Evolutionary conservation across 2,329 filamentous ascomycete species (phyloP).

Genomic region (Venturia aucupariae): DNA sequence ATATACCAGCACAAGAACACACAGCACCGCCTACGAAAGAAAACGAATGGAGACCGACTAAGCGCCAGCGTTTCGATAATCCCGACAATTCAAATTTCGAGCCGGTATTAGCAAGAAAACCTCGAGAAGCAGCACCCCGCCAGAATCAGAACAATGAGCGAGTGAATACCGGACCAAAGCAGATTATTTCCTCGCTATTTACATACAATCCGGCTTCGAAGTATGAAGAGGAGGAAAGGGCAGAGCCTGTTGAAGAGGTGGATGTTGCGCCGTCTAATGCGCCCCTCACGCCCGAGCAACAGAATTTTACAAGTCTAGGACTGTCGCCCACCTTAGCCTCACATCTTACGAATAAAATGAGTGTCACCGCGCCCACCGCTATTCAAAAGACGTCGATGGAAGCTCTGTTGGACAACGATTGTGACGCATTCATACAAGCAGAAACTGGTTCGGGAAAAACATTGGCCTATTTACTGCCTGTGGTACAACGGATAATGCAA

Average conservation of each 20-base stretch:
- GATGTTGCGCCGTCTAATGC: constrained; percentile 77
- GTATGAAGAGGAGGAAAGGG: constrained; percentile 46
- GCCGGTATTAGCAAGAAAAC: neutral
- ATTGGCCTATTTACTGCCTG: constrained; percentile 84
- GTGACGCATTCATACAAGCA: constrained; percentile 91
- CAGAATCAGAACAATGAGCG: neutral
- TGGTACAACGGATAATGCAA: constrained; percentile 78
- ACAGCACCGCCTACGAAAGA: neutral
- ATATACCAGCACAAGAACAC: constrained; percentile 15
- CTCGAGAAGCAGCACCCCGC: neutral
- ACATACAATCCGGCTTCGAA: constrained; percentile 74
- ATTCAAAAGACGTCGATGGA: constrained; percentile 88
- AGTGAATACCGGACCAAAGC: constrained; percentile 35
- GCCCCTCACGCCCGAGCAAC: constrained; percentile 71
- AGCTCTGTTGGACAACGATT: constrained; percentile 68
- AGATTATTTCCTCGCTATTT: constrained; percentile 85
- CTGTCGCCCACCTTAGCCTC: constrained; percentile 71
- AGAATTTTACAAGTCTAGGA: constrained; percentile 78
- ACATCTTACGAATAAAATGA: constrained; percentile 76
- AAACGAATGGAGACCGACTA: neutral
- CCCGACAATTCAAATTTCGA: constrained; percentile 7
- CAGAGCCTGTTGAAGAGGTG: constrained; percentile 31
- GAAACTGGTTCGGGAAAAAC: constrained; percentile 98
- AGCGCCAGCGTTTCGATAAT: constrained; percentile 6
- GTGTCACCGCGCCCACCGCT: constrained; percentile 81